Percentiles rank a stretch among this genome's conserved stretches.
Conservation (phyloP, 1,284 basidiomycete genomes). For the Peniophora sp. region DNA sequence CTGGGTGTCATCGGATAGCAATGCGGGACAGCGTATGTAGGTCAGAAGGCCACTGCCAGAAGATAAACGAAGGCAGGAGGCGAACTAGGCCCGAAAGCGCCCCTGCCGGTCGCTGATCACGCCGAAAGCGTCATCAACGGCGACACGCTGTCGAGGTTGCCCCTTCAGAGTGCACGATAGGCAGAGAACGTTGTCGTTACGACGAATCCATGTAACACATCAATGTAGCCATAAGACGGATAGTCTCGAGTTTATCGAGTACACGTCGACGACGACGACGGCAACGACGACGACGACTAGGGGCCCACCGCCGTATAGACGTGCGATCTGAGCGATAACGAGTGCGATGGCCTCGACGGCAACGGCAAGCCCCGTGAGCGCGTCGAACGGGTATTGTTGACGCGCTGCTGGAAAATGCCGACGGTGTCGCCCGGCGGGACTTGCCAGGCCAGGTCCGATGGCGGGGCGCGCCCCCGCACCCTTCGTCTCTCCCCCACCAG, state of each 20-base stretch:
- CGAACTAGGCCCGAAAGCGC: no score
- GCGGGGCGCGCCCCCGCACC: background rate
- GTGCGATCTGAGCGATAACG: background rate
- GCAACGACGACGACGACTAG: conserved; percentile 10
- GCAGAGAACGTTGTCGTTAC: no score
- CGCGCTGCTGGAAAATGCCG: conserved; percentile 62
- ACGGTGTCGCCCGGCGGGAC: conserved; percentile 78
- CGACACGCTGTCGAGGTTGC: no score
- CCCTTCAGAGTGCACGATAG: no score
- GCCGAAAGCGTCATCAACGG: no score
- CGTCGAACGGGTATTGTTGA: background rate
- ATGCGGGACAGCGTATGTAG: background rate
- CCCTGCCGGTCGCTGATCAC: no score
- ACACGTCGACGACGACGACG: background rate
- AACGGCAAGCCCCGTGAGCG: background rate
- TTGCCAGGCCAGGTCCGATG: conserved; percentile 33
- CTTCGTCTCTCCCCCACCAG: background rate
- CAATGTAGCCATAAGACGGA: no score
- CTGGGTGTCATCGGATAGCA: background rate
- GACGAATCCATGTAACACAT: no score
- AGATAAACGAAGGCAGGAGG: no score
- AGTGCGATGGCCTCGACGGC: background rate
- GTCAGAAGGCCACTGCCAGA: no score
- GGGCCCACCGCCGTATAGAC: conserved; percentile 6
- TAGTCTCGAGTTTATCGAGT: no score